Base-by-base conservation (phyloP, 768 basidiomycete species). In the Lanmaoa pseudosensibilis region DNA sequence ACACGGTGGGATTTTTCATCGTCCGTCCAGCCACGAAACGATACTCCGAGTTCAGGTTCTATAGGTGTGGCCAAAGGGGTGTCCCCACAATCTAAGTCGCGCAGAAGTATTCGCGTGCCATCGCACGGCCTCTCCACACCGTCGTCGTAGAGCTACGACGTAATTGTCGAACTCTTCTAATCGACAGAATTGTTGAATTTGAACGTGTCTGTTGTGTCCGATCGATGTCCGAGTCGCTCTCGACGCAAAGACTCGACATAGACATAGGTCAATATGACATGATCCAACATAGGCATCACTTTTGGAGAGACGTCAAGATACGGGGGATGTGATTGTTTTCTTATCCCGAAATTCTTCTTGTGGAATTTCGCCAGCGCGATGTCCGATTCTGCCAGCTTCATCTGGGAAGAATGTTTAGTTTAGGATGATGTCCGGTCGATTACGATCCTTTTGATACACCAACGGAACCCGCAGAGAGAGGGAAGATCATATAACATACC, bases 251-350 rank as follows among this genome's bases (percentile, higher is more conserved):
- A 69, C 60, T 70, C 69, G 37, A 63, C 61, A 19, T 65, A 69
- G 27, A 70, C 32, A 34, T 63, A 70, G 0, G 70, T 72, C 25
- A 68, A 48, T 38, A 71, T 58, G 45, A 71, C 58, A 7, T 67
- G 57, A 39, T 72, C 70, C 27, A 68, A 30, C 65, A 72, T 70
- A 18, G 51, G 41, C 21, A 56, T 11, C 45, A 62, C 58, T 23
- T 51, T 58, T 0, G 54, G 51, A 38, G 66, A 66, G 34, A 71
- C 50, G 11, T 70, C 58, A 0, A 71, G 65, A 33, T 72, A 71
- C 7, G 67, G 62, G 6, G 66, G 59, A 23, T 68, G 66, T 3
- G 56, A 50, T 25, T 52, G 60, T 38, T 62, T 67, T 50, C 53
- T 54, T 45, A 67, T 60, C 19, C 63, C 65, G 1, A 58, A 39